Base-by-base conservation (phyloP, 352 stramenopile species). In the Blastocystis sp. region DNA sequence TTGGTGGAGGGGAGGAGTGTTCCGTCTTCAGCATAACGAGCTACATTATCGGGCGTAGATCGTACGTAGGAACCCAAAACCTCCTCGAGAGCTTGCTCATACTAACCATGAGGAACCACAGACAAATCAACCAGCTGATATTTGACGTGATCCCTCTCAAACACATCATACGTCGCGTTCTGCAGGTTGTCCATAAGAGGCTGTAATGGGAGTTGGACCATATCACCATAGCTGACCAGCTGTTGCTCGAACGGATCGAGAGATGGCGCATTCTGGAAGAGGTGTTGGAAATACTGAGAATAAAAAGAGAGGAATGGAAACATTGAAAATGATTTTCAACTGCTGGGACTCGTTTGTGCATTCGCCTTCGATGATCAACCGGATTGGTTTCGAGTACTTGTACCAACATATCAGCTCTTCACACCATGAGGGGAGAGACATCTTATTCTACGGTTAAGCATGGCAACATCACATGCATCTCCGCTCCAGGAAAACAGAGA, bases 181-280 rank as follows among this genome's bases (percentile, higher is more conserved):
- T 98, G 96, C 39, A 99, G 93, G 92, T 99, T 98, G 94, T 99
- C 97, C 92, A 96, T 97, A 1, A 99, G 91, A 66, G 97, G 97
- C 91, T 99, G 96, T 55, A 99, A 91, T 11, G 97, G 96, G 5
- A 95, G 92, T 91, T 90, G 76, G 13, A 64, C 30, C 62, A 85
- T 34, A n/a, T 90, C 63, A 37, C 39, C 56, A 47, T 63, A 85
- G 8, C 18, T 4, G 26, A n/a, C 9, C 8, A 76, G n/a, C 18
- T 87, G 93, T 24, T 93, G 91, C 91, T 98, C 96, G 68, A 98
- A 94, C 16, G 92, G 91, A 37, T 96, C 93, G 90, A 91, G 79
- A 9, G 78, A n/a, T 3, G 79, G 70, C 0, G 93, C 87, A 89
- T 95, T 94, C 88, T 91, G 91, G 91, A 93, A 94, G 9, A 98